Evolutionary conservation across 768 basidiomycete genomes (phyloP), one percentile per base, ranked within the genome.

Genomic region (Naganishia vishniacii): DNA sequence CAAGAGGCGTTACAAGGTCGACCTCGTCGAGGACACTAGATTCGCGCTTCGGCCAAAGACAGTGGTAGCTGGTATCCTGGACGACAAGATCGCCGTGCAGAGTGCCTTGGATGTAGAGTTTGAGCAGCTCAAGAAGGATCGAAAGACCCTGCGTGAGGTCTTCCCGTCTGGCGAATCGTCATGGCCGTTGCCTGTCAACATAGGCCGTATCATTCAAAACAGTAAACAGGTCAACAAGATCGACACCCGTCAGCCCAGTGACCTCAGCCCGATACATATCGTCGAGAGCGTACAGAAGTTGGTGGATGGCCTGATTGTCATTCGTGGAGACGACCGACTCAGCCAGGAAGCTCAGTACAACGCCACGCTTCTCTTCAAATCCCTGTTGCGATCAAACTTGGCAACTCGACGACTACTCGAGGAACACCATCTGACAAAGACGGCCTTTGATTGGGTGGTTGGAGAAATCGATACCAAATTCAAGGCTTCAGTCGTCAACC

Each of bases 381-480:
- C 95, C 82, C 91, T 95, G 69, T 80, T 97, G 0, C 88, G 93
- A 9, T 87, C 89, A 6, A 89, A 88, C 0, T 86, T 99, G 65
- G 89, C 92, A 0, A 79, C 88, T 0, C 86, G 92, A 11, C 86
- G 87, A 12, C 90, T 98, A 0, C 76, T 99, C 66, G 91, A 95
- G 78, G 84, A 86, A 68, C 85, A 84, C 76, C 92, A 93, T 70
- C 81, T 98, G 37, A 92, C 88, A 66, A 82, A 84, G 46, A 91
- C 95, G 78, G 94, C 94, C 2, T 98, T 95, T 75, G 92, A 97
- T 73, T 99, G 95, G 95, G 91, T 98, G 1, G 71, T 97, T 53
- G 88, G 95, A 67, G 95, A 98, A 78, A 84, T 98, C 31, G 93
- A 98, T 76, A 83, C 89, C 47, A 92, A 93, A 76, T 98, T 98